Conservation (phyloP, 2,329 filamentous ascomycete genomes). For the Elsinoe australis region DNA sequence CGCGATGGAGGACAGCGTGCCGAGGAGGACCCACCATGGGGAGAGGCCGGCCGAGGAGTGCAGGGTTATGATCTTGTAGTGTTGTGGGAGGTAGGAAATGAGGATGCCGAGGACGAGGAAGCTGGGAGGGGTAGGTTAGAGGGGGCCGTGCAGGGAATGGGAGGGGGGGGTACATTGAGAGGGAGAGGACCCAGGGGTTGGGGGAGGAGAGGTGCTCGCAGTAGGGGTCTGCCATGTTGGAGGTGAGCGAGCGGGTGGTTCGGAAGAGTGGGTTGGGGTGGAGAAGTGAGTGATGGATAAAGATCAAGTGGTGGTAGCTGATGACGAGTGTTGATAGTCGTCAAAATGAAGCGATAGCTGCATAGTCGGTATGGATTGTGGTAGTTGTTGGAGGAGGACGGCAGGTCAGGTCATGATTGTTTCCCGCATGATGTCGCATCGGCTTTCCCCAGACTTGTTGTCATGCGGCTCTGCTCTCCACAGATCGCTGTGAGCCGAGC, state of each 20-base stretch:
- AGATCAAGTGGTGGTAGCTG: too few species aligned
- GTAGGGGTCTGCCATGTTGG: slow-evolving; percentile 18
- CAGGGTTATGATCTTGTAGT: slow-evolving; percentile 79
- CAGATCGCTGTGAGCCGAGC: too few species aligned
- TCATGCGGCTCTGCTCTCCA: too few species aligned
- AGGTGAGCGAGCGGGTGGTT: background rate
- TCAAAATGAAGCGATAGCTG: too few species aligned
- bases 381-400: too few species aligned
- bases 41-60: slow-evolving; percentile 89
- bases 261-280: too few species aligned
- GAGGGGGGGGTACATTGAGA: slow-evolving; percentile 18
- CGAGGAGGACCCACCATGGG: slow-evolving; percentile 90
- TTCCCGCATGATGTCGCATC: too few species aligned
- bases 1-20: slow-evolving; percentile 74
- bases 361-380: too few species aligned
- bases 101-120: slow-evolving; percentile 82
- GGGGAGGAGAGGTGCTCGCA: slow-evolving; percentile 21
- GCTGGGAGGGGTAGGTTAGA: slow-evolving; percentile 30
- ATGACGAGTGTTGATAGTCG: too few species aligned
- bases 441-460: too few species aligned
- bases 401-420: too few species aligned
- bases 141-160: background rate
- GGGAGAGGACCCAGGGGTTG: slow-evolving; percentile 19
- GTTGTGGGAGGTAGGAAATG: slow-evolving; percentile 89
- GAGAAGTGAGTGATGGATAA: too few species aligned